phyloP scores from a whole-genome alignment of 2,329 filamentous ascomycete species.

The Colletotrichum aenigma region DNA sequence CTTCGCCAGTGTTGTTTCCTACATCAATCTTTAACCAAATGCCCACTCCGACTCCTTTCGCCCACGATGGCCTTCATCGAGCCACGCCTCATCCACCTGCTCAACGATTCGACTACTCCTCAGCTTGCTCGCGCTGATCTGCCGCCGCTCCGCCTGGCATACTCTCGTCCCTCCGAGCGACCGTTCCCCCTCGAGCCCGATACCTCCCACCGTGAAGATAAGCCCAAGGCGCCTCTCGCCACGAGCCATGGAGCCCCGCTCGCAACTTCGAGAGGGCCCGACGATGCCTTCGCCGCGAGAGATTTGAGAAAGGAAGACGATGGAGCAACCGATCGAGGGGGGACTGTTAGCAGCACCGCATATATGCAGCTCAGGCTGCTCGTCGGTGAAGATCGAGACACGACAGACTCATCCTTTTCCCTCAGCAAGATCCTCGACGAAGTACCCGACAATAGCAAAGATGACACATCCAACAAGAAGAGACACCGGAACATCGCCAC shows the following conservation, averaged over 20 bases:
- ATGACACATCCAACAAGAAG: constrained; percentile 59
- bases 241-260: constrained; percentile 17
- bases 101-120: constrained; percentile 61
- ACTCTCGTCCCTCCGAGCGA: constrained; percentile 47
- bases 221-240: constrained; percentile 23
- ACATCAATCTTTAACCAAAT: constrained; percentile 35
- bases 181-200: constrained; percentile 59
- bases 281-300: constrained; percentile 9
- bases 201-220: constrained; percentile 45
- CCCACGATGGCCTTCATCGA: constrained; percentile 69
- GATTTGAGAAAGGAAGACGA: constrained; percentile 16
- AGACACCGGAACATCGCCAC: constrained; percentile 49
- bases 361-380: constrained; percentile 41
- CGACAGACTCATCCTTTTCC: constrained; percentile 44
- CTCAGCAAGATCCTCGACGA: constrained; percentile 53
- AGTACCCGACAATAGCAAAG: constrained; percentile 37
- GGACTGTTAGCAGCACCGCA: background rate
- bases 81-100: constrained; percentile 68
- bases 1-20: constrained; percentile 12
- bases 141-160: constrained; percentile 52
- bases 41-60: constrained; percentile 28
- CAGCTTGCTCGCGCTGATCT: constrained; percentile 55
- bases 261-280: background rate
- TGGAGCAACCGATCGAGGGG: background rate
- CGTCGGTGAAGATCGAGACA: constrained; percentile 40